These are phyloP conservation scores for Crithidia fasciculata DNA, from an alignment of 208 protist species.

Conservation along the genomic window DNA sequence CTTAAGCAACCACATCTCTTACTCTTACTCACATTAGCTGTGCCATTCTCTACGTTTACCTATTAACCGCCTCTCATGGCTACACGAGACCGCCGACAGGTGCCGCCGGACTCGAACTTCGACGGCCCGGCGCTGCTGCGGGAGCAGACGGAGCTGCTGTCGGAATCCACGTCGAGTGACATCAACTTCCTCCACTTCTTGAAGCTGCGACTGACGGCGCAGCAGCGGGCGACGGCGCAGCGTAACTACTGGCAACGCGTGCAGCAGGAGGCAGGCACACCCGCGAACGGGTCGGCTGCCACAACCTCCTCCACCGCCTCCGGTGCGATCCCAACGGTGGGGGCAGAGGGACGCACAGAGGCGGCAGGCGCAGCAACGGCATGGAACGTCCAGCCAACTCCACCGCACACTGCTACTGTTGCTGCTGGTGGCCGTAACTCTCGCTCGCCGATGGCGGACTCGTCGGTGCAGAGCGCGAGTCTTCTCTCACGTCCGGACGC, in stretches of 20 bases:
- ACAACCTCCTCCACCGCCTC: background rate
- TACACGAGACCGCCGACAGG: background rate
- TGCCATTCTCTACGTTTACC: background rate
- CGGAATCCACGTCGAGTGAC: constrained; percentile 48
- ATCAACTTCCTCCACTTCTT: constrained; percentile 78
- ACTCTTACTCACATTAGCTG: background rate
- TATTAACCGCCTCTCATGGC: background rate
- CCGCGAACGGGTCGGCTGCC: background rate
- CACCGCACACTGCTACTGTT: too few species aligned
- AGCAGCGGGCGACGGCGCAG: constrained; percentile 68
- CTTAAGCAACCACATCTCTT: too few species aligned
- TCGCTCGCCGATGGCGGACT: background rate
- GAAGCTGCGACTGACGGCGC: constrained; percentile 59
- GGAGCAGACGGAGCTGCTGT: constrained; percentile 70
- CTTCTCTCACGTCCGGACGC: constrained; percentile 1
- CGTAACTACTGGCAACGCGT: constrained; percentile 59
- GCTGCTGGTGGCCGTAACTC: too few species aligned
- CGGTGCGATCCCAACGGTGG: constrained; percentile 4
- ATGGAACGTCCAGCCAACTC: constrained; percentile 10
- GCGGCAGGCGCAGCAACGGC: background rate
- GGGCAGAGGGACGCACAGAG: background rate
- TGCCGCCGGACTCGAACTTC: constrained; percentile 25
- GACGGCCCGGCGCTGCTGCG: constrained; percentile 57
- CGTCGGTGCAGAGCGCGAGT: constrained; percentile 6
- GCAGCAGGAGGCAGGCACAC: constrained; percentile 7